A percentile compares a stretch with the other conserved stretches of the same genome.
Evolutionary conservation across 1,284 basidiomycete genomes (phyloP).

Genomic region (Schizophyllum commune): DNA sequence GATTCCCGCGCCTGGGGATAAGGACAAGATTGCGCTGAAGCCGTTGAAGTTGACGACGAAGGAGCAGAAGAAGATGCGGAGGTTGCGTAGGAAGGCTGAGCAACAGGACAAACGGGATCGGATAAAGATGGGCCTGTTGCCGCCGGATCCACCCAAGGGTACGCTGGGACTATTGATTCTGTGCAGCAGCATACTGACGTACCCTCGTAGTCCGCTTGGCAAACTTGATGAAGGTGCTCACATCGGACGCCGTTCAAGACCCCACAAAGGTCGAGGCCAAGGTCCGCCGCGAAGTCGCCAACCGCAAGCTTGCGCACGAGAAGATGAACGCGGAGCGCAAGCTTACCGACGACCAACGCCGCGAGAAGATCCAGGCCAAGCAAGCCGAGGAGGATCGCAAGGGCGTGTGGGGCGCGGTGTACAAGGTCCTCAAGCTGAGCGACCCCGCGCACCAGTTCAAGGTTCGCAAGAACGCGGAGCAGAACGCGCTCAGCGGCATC

Average conservation of each 20-base stretch:
- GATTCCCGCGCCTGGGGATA: conserved; percentile 86
- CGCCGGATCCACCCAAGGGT: conserved; percentile 95
- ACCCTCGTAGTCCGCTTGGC: conserved; percentile 71
- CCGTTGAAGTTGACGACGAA: conserved; percentile 88
- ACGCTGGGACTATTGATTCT: conserved; percentile 10
- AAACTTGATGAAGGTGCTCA: conserved; percentile 97
- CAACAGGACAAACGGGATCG: conserved; percentile 93
- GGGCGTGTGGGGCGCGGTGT: conserved; percentile 82
- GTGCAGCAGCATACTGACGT: conserved; percentile 6
- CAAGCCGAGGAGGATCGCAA: conserved; percentile 82
- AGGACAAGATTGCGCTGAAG: conserved; percentile 68
- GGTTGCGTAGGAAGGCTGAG: conserved; percentile 82
- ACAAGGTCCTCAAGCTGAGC: conserved; percentile 86
- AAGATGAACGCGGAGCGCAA: conserved; percentile 90
- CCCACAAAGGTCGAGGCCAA: conserved; percentile 96
- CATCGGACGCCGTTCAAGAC: conserved; percentile 93
- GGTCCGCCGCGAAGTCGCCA: conserved; percentile 88
- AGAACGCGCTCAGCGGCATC: conserved; percentile 81
- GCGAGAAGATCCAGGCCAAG: conserved; percentile 82
- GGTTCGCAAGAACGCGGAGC: conserved; percentile 92
- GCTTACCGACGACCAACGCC: conserved; percentile 83
- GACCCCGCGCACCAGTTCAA: conserved; percentile 95
- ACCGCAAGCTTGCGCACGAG: conserved; percentile 84
- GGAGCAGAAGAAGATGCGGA: conserved; percentile 97
- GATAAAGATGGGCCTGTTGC: conserved; percentile 92